Conservation (phyloP, 257 asterid species). For the Solanum pimpinellifolium region DNA sequence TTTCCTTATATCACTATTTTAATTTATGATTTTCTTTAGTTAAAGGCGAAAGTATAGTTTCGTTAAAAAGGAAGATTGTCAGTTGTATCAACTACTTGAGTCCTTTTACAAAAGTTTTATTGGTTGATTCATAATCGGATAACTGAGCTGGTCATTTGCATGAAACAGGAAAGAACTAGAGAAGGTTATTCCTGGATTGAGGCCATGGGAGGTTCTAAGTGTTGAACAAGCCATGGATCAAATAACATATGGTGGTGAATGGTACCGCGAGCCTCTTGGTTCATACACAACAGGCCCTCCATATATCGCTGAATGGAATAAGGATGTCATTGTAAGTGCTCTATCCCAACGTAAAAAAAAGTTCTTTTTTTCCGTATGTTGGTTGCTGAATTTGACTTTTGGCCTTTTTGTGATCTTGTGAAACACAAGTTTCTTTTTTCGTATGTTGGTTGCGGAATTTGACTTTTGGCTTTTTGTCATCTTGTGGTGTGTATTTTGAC, state of each 20-base stretch:
- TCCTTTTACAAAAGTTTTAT: background rate
- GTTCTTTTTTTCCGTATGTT: background rate
- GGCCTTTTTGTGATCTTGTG: background rate
- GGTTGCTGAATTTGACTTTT: background rate
- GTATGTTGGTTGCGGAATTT: background rate
- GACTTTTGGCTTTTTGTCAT: background rate
- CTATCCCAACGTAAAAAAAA: background rate
- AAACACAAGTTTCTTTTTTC: background rate
- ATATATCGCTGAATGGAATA: constrained; percentile 55
- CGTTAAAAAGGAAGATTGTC: background rate
- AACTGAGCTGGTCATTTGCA: constrained; percentile 11
- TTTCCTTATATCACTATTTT: background rate
- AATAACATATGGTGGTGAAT: constrained; percentile 65
- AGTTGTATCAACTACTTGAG: background rate
- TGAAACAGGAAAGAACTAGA: constrained; percentile 55
- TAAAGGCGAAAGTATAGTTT: background rate
- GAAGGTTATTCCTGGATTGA: constrained; percentile 68
- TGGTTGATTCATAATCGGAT: background rate
- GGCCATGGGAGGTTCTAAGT: constrained; percentile 99
- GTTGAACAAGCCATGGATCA: constrained; percentile 96
- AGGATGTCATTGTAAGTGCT: constrained; percentile 35
- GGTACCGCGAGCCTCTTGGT: constrained; percentile 90
- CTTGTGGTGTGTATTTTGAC: background rate
- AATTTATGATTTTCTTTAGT: background rate
- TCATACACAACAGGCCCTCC: constrained; percentile 91